A percentile compares a stretch with the other conserved stretches of the same genome.
phyloP scores from a whole-genome alignment of 495 filamentous ascomycete species.

The Letharia lupina region DNA sequence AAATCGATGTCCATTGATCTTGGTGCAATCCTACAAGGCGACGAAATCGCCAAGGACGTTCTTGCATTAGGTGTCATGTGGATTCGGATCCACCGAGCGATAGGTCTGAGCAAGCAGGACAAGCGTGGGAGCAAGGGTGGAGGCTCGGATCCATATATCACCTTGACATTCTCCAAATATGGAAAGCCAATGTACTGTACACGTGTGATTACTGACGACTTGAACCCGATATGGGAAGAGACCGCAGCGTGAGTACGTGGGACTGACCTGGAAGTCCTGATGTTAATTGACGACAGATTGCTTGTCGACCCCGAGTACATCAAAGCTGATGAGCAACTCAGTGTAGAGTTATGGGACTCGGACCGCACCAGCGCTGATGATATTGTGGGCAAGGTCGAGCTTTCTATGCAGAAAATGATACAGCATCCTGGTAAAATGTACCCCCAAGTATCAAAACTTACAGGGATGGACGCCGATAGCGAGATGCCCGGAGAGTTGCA shows the following conservation, averaged over 20 bases:
- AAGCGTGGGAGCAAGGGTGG: conserved; percentile 70
- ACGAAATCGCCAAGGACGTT: conserved; percentile 83
- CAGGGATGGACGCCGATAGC: conserved; percentile 70
- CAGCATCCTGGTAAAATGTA: conserved; percentile 89
- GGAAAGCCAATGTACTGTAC: conserved; percentile 98
- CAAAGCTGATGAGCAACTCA: conserved; percentile 85
- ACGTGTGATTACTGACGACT: conserved; percentile 84
- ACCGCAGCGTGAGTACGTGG: conserved; percentile 50
- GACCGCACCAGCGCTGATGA: conserved; percentile 85
- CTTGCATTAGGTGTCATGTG: conserved; percentile 79
- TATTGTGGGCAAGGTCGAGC: conserved; percentile 86
- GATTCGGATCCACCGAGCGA: conserved; percentile 80
- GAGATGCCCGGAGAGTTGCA: conserved; percentile 88
- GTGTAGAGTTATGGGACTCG: conserved; percentile 92
- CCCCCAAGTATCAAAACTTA: conserved; percentile 76
- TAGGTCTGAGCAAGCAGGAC: conserved; percentile 87
- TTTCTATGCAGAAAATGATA: conserved; percentile 89
- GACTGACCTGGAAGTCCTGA: not conserved
- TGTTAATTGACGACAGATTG: conserved; percentile 32
- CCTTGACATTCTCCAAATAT: conserved; percentile 70
- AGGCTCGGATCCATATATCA: conserved; percentile 91
- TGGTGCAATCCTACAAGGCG: conserved; percentile 79
- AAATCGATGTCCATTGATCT: conserved; percentile 92
- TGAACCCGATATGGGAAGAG: conserved; percentile 92
- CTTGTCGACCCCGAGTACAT: conserved; percentile 80